Evolutionary conservation across 257 asterid species (phyloP), one percentile per base, ranked within the genome.

Genomic region (Euphrasia confusa): DNA sequence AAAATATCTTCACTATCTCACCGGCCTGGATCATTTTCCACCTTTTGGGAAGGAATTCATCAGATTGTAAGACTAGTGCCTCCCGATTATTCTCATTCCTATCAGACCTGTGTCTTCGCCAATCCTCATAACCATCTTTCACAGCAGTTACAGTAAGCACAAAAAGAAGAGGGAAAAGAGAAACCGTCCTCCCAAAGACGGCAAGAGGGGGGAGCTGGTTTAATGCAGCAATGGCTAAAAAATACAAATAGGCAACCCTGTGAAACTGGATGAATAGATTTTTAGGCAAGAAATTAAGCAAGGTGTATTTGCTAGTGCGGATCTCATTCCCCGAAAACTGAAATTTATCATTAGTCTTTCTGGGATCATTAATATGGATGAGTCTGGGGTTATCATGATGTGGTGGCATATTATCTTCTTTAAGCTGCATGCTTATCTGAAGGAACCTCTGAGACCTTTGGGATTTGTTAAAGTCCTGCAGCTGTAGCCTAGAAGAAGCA

Each of bases 121-220:
- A 92, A 75, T 92, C 99, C 80, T 92, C 97, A 70, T 92, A 92
- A 57, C 97, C 97, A 79, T 92, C 99, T 80, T 92, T 92, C 54
- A 92, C 80, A 65, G 99, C 99, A 7, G 99, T 92, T 65, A 92
- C 97, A 49, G 94, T 72, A 64, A 92, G 99, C 69, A 92, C 99
- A 35, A 92, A 89, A 65, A 92, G 94, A 78, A 92, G 97, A 55
- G 99, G 99, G 73, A 92, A 83, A 65, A 87, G 95, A 58, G 99
- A 92, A 71, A 81, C 99, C 0, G 95, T 89, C 75, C 99, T 84
- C 69, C 99, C 99, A 74, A 92, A 92, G 61, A 92, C 97, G 27
- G 99, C 99, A 66, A 92, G 95, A 67, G 99, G 97, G 15, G 97
- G 99, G 55, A 92, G 96, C 86, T 89, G 99, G 77, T 92, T 92